phyloP scores from a whole-genome alignment of 2,329 filamentous ascomycete genomes.

The Aspergillus awamori region DNA sequence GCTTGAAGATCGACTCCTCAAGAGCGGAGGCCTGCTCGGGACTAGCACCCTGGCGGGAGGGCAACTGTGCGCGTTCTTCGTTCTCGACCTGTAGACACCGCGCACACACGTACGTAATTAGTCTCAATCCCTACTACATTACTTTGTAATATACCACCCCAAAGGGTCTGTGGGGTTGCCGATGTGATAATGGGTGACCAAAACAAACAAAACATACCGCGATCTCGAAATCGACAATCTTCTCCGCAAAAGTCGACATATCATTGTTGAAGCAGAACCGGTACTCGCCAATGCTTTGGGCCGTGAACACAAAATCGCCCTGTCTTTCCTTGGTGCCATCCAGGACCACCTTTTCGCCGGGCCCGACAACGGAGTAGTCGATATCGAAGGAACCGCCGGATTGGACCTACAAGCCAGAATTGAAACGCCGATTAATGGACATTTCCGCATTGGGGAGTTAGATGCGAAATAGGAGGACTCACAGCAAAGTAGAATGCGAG shows the following conservation, averaged over 20 bases:
- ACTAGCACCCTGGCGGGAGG: slow-evolving; percentile 82
- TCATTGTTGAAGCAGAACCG: slow-evolving; percentile 98
- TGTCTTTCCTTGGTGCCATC: slow-evolving; percentile 89
- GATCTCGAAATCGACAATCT: slow-evolving; percentile 97
- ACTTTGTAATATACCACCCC: not conserved
- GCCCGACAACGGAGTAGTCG: slow-evolving; percentile 85
- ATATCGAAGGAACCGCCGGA: slow-evolving; percentile 97
- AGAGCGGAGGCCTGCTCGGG: slow-evolving; percentile 86
- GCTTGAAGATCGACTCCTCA: slow-evolving; percentile 93
- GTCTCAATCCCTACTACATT: not conserved
- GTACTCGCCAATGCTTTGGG: slow-evolving; percentile 84
- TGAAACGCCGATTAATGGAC: not conserved
- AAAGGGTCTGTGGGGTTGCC: not conserved
- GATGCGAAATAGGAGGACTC: slow-evolving; percentile 40
- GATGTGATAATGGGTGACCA: not conserved
- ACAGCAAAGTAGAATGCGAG: slow-evolving; percentile 99
- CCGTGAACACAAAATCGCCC: slow-evolving; percentile 97
- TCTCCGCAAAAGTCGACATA: slow-evolving; percentile 97
- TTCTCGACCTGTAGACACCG: slow-evolving; percentile 73
- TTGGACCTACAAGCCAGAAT: slow-evolving; percentile 72
- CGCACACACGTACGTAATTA: not conserved
- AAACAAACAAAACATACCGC: slow-evolving; percentile 61
- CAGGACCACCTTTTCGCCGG: slow-evolving; percentile 77
- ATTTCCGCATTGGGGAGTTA: not conserved
- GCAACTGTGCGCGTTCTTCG: slow-evolving; percentile 77